Conservation (phyloP, 2,329 filamentous ascomycete species). For the Fusarium multiceps region DNA sequence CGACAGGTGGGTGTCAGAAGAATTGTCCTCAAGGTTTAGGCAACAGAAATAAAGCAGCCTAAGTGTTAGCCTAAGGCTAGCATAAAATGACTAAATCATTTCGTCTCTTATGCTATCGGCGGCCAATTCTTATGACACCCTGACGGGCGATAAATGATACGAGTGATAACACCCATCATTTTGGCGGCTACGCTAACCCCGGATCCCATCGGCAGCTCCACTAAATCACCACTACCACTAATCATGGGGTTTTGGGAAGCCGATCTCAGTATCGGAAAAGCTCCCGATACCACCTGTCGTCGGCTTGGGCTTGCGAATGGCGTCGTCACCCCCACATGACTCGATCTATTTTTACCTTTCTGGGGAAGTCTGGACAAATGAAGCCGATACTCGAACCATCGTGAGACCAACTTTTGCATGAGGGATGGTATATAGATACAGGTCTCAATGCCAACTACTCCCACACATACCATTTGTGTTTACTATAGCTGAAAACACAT, state of each 20-base stretch:
- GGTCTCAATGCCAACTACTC: neutral
- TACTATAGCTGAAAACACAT: too few relatives aligned
- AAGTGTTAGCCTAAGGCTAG: too few relatives aligned
- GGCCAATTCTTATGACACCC: too few relatives aligned
- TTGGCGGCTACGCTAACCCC: constrained; percentile 19
- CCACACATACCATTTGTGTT: accelerated
- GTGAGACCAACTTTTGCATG: too few relatives aligned
- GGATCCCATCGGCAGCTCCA: neutral
- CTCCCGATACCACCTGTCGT: constrained; percentile 1
- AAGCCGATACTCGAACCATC: neutral
- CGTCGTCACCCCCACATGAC: neutral
- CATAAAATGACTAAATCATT: too few relatives aligned
- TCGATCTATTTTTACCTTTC: constrained; percentile 1
- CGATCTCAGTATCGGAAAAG: constrained; percentile 1
- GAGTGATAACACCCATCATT: neutral
- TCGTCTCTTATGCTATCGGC: too few relatives aligned
- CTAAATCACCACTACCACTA: neutral
- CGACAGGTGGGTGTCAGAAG: too few relatives aligned
- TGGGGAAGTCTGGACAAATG: neutral
- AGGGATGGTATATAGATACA: neutral
- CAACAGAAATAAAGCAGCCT: too few relatives aligned
- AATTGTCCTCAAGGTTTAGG: too few relatives aligned
- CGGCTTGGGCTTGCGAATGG: neutral
- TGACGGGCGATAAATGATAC: neutral
- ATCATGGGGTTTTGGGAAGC: neutral